A percentile compares a stretch with the other conserved stretches of the same genome.
Evolutionary conservation across 306 rosid species (phyloP).

Genomic region (Purshia tridentata): DNA sequence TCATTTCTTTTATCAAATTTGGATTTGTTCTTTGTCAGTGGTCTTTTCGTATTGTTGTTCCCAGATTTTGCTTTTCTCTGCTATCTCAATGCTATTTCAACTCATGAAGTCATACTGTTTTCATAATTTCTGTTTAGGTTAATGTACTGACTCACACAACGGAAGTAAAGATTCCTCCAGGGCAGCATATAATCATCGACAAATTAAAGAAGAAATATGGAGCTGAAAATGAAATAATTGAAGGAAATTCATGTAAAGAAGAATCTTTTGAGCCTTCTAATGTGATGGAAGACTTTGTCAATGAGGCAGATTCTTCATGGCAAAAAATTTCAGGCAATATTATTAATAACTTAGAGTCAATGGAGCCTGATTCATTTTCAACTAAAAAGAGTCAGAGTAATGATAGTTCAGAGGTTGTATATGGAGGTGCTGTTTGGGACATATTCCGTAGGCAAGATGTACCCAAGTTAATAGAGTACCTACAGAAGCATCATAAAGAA

Average conservation of each 20-base stretch:
- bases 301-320: neutral
- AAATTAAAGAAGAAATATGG: constrained; percentile 41
- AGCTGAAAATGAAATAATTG: constrained; percentile 31
- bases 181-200: constrained; percentile 39
- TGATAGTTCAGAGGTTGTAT: constrained; percentile 31
- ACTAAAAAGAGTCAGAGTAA: constrained; percentile 17
- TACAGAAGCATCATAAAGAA: constrained; percentile 49
- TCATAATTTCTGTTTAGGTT: constrained; percentile 44
- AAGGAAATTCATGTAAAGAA: constrained; percentile 21
- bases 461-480: constrained; percentile 52
- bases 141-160: constrained; percentile 58
- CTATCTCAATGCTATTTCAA: constrained; percentile 19
- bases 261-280: constrained; percentile 27
- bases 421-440: constrained; percentile 71
- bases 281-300: constrained; percentile 26
- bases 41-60: neutral
- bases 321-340: constrained; percentile 29
- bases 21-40: neutral
- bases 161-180: constrained; percentile 42
- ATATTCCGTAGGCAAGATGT: constrained; percentile 70
- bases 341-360: constrained; percentile 21
- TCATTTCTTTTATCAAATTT: neutral
- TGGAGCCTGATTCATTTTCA: constrained; percentile 18
- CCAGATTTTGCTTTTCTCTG: neutral
- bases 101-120: constrained; percentile 13